Evolutionary conservation across 1,284 basidiomycete genomes (phyloP).

Genomic region (Moesziomyces sp.): DNA sequence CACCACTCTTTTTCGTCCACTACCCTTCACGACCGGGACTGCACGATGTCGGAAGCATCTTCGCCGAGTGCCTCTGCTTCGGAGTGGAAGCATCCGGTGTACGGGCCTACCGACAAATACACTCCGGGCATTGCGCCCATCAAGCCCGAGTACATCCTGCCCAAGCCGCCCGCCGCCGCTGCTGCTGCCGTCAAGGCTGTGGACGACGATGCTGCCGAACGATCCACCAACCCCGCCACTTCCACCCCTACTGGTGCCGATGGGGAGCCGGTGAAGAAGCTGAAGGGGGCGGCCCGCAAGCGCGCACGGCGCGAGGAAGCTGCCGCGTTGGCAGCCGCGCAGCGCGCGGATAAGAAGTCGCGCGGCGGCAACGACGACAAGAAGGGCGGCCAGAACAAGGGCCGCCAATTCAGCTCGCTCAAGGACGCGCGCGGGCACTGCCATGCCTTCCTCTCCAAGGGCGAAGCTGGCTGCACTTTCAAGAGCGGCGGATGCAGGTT

Average conservation of each 20-base stretch:
- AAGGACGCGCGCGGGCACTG: constrained; percentile 34
- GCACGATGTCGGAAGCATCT: constrained; percentile 12
- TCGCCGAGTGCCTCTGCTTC: not conserved
- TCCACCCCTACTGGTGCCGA: not conserved
- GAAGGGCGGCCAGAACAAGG: constrained; percentile 56
- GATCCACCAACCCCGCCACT: constrained; percentile 21
- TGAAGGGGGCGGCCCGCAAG: constrained; percentile 50
- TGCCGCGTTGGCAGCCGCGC: constrained; percentile 20
- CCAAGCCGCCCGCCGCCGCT: constrained; percentile 13
- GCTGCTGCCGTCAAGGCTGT: constrained; percentile 7
- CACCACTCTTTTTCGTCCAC: not conserved
- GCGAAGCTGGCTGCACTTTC: constrained; percentile 41
- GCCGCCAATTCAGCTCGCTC: constrained; percentile 24
- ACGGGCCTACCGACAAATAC: constrained; percentile 42
- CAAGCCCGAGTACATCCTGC: constrained; percentile 45
- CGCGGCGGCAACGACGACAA: constrained; percentile 1
- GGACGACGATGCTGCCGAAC: constrained; percentile 40
- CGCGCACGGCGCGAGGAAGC: constrained; percentile 40
- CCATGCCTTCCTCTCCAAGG: constrained; percentile 28
- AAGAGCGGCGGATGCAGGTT: constrained; percentile 73
- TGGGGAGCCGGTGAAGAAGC: constrained; percentile 27
- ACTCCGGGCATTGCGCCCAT: constrained; percentile 51
- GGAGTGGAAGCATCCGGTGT: constrained; percentile 46
- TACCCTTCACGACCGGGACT: no score
- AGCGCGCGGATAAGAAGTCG: constrained; percentile 27